Percentiles rank a stretch among this genome's conserved stretches.
phyloP scores from a whole-genome alignment of 2,329 filamentous ascomycete genomes.

The Aspergillus puulaauensis region DNA sequence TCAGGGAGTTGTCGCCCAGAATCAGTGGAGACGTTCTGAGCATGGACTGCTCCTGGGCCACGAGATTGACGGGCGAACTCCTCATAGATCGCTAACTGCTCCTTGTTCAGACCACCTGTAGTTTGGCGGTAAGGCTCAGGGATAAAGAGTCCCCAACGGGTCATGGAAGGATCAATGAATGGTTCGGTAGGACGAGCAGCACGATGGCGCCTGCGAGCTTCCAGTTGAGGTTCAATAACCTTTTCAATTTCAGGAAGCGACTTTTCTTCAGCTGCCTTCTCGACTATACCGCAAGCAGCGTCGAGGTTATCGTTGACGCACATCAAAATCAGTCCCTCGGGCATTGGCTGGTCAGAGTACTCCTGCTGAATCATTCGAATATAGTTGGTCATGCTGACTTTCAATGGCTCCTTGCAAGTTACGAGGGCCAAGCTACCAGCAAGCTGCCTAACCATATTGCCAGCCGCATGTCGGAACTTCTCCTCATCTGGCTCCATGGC shows the following conservation, averaged over 20 bases:
- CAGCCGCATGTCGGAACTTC: slow-evolving; percentile 78
- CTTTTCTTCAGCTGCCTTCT: slow-evolving; percentile 91
- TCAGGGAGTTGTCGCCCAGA: slow-evolving; percentile 61
- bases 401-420: slow-evolving; percentile 95
- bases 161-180: slow-evolving; percentile 79
- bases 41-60: slow-evolving; percentile 54
- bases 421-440: slow-evolving; percentile 92
- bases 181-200: slow-evolving; percentile 75
- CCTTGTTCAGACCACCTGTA: slow-evolving; percentile 77
- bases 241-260: slow-evolving; percentile 94
- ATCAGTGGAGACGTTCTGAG: slow-evolving; percentile 58
- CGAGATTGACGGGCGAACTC: slow-evolving; percentile 89
- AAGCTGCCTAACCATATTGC: slow-evolving; percentile 92
- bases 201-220: slow-evolving; percentile 73
- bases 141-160: slow-evolving; percentile 89
- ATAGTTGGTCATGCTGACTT: slow-evolving; percentile 97
- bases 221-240: slow-evolving; percentile 78
- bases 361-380: slow-evolving; percentile 78
- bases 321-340: slow-evolving; percentile 95
- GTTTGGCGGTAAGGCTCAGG: slow-evolving; percentile 89
- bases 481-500: slow-evolving; percentile 88
- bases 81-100: slow-evolving; percentile 95
- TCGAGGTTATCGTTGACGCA: slow-evolving; percentile 98
- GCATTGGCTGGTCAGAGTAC: slow-evolving; percentile 68
- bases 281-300: slow-evolving; percentile 86